Conservation (phyloP, 805 yeast species). For the Martiniozyma abietophila region DNA sequence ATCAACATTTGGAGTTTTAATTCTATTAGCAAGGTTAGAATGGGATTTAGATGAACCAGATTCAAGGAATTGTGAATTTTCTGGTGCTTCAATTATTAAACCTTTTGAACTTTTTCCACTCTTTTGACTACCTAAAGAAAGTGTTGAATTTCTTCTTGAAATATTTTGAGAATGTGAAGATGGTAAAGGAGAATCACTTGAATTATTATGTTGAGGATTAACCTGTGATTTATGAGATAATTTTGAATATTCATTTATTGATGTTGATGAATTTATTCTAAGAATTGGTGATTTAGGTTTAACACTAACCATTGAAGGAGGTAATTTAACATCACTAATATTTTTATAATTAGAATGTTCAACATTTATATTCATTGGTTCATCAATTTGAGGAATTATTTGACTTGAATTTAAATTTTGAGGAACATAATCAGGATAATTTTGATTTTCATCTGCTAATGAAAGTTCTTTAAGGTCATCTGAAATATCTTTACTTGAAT, state of each 20-base stretch:
- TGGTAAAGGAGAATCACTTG: slow-evolving; percentile 1
- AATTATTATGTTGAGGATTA: slow-evolving; percentile 11
- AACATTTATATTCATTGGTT: slow-evolving; percentile 4
- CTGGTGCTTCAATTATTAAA: slow-evolving; percentile 5
- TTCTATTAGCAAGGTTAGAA: slow-evolving; percentile 7
- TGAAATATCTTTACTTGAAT: slow-evolving; percentile 15
- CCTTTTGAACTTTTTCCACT: slow-evolving; percentile 7
- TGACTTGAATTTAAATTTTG: neutral
- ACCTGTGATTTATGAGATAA: slow-evolving; percentile 8
- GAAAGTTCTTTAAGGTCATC: slow-evolving; percentile 14
- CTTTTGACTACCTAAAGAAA: slow-evolving; percentile 9
- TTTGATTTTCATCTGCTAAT: slow-evolving; percentile 15
- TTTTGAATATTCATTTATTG: slow-evolving; percentile 16
- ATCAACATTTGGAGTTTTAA: slow-evolving; percentile 10
- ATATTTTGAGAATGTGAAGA: slow-evolving; percentile 5
- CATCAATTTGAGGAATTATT: neutral
- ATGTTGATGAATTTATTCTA: slow-evolving; percentile 24
- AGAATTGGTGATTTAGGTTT: slow-evolving; percentile 28
- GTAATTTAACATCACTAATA: slow-evolving; percentile 15
- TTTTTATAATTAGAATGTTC: slow-evolving; percentile 2
- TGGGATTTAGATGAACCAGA: slow-evolving; percentile 7
- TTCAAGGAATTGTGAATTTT: slow-evolving; percentile 5
- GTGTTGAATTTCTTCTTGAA: slow-evolving; percentile 16
- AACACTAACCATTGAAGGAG: slow-evolving; percentile 27
- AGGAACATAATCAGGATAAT: slow-evolving; percentile 15